Percentiles rank a stretch among this genome's conserved stretches.
These are phyloP conservation scores for Rhizopus microsporus DNA, from an alignment of 371 early-diverging fungal species.

Conservation along the genomic window DNA sequence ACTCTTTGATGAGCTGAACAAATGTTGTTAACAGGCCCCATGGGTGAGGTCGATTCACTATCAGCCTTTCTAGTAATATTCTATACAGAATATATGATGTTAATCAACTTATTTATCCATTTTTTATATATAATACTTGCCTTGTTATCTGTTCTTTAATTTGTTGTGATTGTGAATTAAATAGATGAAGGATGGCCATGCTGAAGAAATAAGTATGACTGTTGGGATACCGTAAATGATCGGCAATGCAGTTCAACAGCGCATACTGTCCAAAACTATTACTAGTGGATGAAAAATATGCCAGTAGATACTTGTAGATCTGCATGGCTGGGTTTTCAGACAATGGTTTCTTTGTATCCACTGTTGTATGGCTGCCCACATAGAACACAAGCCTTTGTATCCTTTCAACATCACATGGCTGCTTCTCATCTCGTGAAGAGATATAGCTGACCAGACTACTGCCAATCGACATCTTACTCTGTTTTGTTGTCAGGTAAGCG, in stretches of 20 bases:
- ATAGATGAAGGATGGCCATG: constrained; percentile 75
- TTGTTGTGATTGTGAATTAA: constrained; percentile 55
- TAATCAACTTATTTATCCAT: not conserved
- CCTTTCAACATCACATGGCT: constrained; percentile 1
- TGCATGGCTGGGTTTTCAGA: constrained; percentile 30
- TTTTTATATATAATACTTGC: constrained; percentile 36
- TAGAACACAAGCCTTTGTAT: constrained; percentile 29
- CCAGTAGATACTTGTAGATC: constrained; percentile 34
- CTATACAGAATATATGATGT: constrained; percentile 28
- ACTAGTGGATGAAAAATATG: not conserved
- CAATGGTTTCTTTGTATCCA: constrained; percentile 22
- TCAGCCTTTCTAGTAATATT: constrained; percentile 90
- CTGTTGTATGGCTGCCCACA: constrained; percentile 27
- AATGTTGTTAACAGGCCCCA: constrained; percentile 97
- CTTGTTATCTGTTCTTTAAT: constrained; percentile 94
- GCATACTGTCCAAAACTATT: constrained; percentile 69
- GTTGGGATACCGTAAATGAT: constrained; percentile 97
- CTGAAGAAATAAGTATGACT: constrained; percentile 93
- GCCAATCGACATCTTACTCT: constrained; percentile 4
- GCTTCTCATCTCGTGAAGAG: not conserved
- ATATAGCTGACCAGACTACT: constrained; percentile 6
- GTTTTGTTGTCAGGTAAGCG: constrained; percentile 4
- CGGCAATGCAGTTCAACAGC: constrained; percentile 85
- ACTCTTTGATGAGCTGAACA: constrained; percentile 90
- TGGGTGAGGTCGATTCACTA: constrained; percentile 98